Percentiles rank a stretch among this genome's conserved stretches.
Conservation (phyloP, 2,329 filamentous ascomycete genomes). For the Penicillium griseofulvum region DNA sequence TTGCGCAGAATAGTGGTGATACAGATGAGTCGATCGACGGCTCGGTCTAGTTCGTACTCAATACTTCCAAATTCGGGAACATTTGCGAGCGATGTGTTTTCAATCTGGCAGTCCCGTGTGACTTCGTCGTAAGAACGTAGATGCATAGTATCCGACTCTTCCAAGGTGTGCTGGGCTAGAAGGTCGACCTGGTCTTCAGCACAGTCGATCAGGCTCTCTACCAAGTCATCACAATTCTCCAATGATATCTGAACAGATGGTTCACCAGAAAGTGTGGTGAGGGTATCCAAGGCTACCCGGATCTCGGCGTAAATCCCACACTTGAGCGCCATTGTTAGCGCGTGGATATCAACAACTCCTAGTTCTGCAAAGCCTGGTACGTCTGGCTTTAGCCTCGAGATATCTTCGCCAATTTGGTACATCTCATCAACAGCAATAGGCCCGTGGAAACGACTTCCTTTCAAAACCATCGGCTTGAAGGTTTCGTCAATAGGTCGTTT, state of each 20-base stretch:
- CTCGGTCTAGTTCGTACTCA: conserved; percentile 79
- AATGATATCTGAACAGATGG: conserved; percentile 64
- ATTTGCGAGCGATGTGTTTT: conserved; percentile 70
- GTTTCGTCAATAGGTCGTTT: conserved; percentile 43
- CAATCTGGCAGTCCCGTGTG: conserved; percentile 70
- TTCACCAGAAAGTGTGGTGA: conserved; percentile 69
- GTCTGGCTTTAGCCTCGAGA: conserved; percentile 69
- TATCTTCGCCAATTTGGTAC: conserved; percentile 62
- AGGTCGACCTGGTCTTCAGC: conserved; percentile 84
- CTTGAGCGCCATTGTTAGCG: conserved; percentile 83
- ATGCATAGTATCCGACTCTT: conserved; percentile 82
- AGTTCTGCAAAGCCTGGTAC: conserved; percentile 73
- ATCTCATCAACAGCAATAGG: conserved; percentile 69
- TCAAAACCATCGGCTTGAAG: conserved; percentile 49
- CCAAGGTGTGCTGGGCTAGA: conserved; percentile 77
- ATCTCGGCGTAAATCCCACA: conserved; percentile 87
- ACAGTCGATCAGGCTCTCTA: conserved; percentile 85
- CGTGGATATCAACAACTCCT: conserved; percentile 84
- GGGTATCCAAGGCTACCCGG: conserved; percentile 80
- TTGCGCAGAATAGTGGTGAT: conserved; percentile 92
- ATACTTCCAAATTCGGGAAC: conserved; percentile 70
- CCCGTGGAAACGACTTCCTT: conserved; percentile 61
- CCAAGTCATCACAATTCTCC: conserved; percentile 76
- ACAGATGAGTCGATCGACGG: conserved; percentile 82
- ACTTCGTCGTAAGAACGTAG: conserved; percentile 86